Percentiles rank a stretch among this genome's conserved stretches.
phyloP scores from a whole-genome alignment of 768 basidiomycete species.

The Russula sp. region DNA sequence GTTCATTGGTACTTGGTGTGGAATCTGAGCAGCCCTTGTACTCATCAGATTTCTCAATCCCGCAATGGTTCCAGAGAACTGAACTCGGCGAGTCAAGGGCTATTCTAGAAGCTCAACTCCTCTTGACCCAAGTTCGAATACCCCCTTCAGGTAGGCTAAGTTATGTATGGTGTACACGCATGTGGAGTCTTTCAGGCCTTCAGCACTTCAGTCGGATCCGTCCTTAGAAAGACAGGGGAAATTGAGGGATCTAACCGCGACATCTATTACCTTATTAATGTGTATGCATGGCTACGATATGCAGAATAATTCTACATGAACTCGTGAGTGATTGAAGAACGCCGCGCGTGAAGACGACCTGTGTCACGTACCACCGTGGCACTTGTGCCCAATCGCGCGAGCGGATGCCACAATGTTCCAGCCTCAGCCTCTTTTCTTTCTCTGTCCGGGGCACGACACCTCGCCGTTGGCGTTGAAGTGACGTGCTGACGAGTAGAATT shows the following conservation, averaged over 20 bases:
- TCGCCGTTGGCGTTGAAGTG: no score
- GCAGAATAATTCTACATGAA: not conserved
- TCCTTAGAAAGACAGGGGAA: not conserved
- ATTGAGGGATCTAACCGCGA: not conserved
- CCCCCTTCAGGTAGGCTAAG: not conserved
- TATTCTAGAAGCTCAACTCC: not conserved
- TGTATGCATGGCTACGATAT: not conserved
- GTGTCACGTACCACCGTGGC: no score
- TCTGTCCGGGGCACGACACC: no score
- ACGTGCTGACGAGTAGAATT: no score
- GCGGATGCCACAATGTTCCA: no score
- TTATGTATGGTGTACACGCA: not conserved
- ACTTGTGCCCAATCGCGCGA: no score
- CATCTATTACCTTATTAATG: not conserved
- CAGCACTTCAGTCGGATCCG: no score
- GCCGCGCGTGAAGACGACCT: no score
- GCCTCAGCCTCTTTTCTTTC: no score
- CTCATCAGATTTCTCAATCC: not conserved
- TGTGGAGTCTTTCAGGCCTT: not conserved
- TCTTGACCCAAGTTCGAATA: not conserved
- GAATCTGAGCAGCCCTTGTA: not conserved
- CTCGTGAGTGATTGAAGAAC: not conserved
- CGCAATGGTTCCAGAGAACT: not conserved
- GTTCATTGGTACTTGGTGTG: conserved; percentile 1
- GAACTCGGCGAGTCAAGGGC: not conserved